Evolutionary conservation across 768 basidiomycete species (phyloP), one percentile per base, ranked within the genome.

Genomic region (Peribolospora baueri): DNA sequence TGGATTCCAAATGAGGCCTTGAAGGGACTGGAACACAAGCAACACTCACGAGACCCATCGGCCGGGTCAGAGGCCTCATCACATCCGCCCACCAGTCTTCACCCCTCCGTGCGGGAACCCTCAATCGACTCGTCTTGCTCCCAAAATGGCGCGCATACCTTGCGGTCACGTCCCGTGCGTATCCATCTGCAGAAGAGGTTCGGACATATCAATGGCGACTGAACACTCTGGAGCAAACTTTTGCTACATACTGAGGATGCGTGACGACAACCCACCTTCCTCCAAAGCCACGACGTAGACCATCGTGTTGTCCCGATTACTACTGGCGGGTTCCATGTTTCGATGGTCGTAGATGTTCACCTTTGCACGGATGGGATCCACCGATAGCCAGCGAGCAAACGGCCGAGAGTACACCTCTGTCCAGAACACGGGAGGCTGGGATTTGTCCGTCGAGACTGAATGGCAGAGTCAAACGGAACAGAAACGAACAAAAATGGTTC

Each of bases 361-460:
- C 61, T 83, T 82, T 64, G 88, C 83, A 11, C 84, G 79, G 42
- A 86, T 74, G 6, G 87, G 85, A 68, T 98, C 93, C 45, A 97
- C 80, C 0, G 88, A 80, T 10, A 97, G 69, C 93, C 93, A 98
- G 42, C 80, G 77, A 10, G 74, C 77, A 69, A 93, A 87, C 5
- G 88, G 78, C 25, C 84, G 79, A 6, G 86, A 90, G 69, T 88
- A 98, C 0, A 93, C 84, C 67, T 98, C 93, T 0, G 83, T 84
- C 93, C 93, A 98, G 67, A 88, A 85, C 3, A 88, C 80, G 1
- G 91, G 90, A 3, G 86, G 80, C 7, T 78, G 53, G 38, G 46
- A 14, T 13, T 7, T 10, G 7, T 7, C 56, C 43, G 1, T 59
- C 56, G 46, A 3, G 40, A 43, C 9, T 6, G 50, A 50, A 50